phyloP scores from a whole-genome alignment of 768 basidiomycete genomes.

The Serendipita sp. region DNA sequence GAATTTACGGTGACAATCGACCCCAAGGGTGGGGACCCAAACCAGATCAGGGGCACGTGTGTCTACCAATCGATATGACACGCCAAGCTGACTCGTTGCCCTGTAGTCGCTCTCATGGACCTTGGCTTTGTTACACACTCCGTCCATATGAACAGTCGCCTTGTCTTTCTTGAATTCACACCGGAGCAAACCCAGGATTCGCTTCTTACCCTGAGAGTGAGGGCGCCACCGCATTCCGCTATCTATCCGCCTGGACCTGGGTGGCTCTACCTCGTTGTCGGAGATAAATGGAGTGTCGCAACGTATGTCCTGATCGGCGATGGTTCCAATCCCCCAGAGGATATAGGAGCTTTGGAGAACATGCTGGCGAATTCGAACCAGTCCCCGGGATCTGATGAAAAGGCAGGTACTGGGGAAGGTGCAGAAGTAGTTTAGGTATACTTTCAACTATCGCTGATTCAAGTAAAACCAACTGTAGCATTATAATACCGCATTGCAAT shows the following conservation, averaged over 20 bases:
- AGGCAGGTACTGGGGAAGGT: neutral
- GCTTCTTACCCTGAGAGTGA: slow-evolving; percentile 34
- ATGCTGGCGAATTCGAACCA: slow-evolving; percentile 11
- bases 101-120: slow-evolving; percentile 59
- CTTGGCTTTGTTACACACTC: slow-evolving; percentile 69
- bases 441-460: neutral
- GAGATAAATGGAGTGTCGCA: slow-evolving; percentile 51
- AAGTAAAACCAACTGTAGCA: no score
- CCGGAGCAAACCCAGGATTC: slow-evolving; percentile 32
- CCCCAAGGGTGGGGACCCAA: slow-evolving; percentile 15
- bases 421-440: neutral
- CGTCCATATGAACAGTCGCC: slow-evolving; percentile 58
- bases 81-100: neutral
- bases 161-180: slow-evolving; percentile 53
- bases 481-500: neutral
- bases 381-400: neutral
- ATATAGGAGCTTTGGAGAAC: slow-evolving; percentile 4
- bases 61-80: slow-evolving; percentile 22
- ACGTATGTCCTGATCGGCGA: slow-evolving; percentile 52
- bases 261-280: slow-evolving; percentile 52
- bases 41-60: slow-evolving; percentile 35
- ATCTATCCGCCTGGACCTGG: slow-evolving; percentile 74
- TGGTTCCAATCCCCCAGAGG: slow-evolving; percentile 36
- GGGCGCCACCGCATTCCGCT: slow-evolving; percentile 44
- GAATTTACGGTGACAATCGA: slow-evolving; percentile 19